These are phyloP conservation scores for Termitomyces sp. DNA, from an alignment of 768 basidiomycete genomes.

Conservation along the genomic window DNA sequence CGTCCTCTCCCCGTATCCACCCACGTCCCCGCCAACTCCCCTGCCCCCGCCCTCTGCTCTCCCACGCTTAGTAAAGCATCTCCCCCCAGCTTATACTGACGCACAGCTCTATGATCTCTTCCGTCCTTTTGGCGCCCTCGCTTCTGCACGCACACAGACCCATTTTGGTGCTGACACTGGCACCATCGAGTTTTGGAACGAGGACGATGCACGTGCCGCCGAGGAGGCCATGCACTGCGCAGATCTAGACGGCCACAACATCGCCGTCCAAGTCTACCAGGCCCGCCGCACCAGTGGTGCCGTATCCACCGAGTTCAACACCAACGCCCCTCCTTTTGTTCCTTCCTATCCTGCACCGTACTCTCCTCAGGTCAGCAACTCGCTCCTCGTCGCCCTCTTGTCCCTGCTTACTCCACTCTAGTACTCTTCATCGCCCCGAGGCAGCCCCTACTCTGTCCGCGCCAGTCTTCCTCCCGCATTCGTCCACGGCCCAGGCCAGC, in stretches of 20 bases:
- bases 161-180: slow-evolving; percentile 75
- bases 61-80: slow-evolving; percentile 80
- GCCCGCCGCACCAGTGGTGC: slow-evolving; percentile 51
- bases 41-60: slow-evolving; percentile 72
- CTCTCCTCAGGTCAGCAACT: slow-evolving; percentile 58
- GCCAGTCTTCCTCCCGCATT: slow-evolving; percentile 41
- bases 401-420: background rate
- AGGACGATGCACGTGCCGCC: slow-evolving; percentile 74
- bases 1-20: slow-evolving; percentile 78
- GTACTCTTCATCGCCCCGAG: slow-evolving; percentile 63
- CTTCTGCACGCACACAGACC: slow-evolving; percentile 68
- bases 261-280: slow-evolving; percentile 76
- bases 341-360: slow-evolving; percentile 56
- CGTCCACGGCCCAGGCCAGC: slow-evolving; percentile 85
- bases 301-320: slow-evolving; percentile 60
- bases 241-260: slow-evolving; percentile 80
- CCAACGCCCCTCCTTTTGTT: slow-evolving; percentile 70
- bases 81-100: slow-evolving; percentile 64
- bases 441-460: slow-evolving; percentile 40
- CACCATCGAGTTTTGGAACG: slow-evolving; percentile 82
- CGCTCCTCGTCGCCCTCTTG: slow-evolving; percentile 5
- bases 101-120: slow-evolving; percentile 80
- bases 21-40: slow-evolving; percentile 67
- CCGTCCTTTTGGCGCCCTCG: slow-evolving; percentile 77
- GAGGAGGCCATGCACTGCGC: slow-evolving; percentile 82